Conservation (phyloP, 2,329 filamentous ascomycete species). For the Periconia sp. region DNA sequence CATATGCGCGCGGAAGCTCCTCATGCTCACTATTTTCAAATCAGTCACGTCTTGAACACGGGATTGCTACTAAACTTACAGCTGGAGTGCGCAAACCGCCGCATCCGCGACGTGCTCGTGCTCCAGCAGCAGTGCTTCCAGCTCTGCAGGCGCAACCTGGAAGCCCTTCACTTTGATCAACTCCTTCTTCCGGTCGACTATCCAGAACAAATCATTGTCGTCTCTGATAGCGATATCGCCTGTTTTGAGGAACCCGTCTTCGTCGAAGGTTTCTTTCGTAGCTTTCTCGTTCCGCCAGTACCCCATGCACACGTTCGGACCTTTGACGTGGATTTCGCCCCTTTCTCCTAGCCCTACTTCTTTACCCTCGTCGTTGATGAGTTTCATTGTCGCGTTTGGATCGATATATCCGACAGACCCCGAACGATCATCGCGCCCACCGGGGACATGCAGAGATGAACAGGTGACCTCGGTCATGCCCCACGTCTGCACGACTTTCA, state of each 20-base stretch:
- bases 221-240: conserved; percentile 32
- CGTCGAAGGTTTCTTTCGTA: conserved; percentile 36
- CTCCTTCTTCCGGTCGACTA: conserved; percentile 45
- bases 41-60: not conserved
- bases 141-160: conserved; percentile 61
- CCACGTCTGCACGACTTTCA: conserved; percentile 45
- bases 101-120: conserved; percentile 61
- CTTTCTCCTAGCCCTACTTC: conserved; percentile 39
- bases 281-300: conserved; percentile 44
- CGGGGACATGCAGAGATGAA: conserved; percentile 40
- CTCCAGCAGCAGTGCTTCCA: conserved; percentile 58
- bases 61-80: conserved; percentile 3
- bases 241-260: conserved; percentile 41
- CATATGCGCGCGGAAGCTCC: conserved; percentile 38
- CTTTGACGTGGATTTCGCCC: conserved; percentile 43
- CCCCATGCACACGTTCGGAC: conserved; percentile 43
- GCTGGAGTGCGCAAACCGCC: conserved; percentile 51
- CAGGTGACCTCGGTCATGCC: conserved; percentile 44
- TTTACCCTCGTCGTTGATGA: conserved; percentile 43
- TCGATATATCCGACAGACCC: conserved; percentile 42
- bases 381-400: conserved; percentile 40
- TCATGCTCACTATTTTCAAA: conserved; percentile 13
- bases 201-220: conserved; percentile 36
- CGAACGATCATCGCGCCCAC: conserved; percentile 33
- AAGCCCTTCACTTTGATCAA: conserved; percentile 64